Base-by-base conservation (phyloP, 106 monocot genomes). In the Allium sativum region DNA sequence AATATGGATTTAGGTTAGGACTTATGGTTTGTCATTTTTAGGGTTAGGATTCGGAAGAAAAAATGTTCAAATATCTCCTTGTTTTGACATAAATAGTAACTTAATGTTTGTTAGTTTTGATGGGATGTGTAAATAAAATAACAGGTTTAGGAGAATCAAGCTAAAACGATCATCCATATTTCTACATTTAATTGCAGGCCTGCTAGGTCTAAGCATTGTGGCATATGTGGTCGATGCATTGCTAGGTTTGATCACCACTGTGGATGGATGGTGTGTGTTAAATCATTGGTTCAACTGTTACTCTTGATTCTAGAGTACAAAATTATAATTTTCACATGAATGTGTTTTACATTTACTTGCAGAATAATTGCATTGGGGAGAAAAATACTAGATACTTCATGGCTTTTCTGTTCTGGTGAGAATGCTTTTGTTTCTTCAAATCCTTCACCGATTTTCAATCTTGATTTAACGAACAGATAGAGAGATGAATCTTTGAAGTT, bases 311-410 rank as follows among this genome's bases (percentile, higher is more conserved):
- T 47, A 6, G 46, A 13, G 10, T 50, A 21, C 18, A 48, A 18
- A 48, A 8, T 8, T 14, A 9, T 47, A 4, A 61, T 70, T 65
- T 22, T 31, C 31, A 31, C 41, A 7, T 53, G 3, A 21, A 43
- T 10, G 31, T 21, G 10, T 12, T 53, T 65, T 74, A 62, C 40
- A 21, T 15, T 56, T 67, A 52, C 59, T 69, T 82, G 72, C 96
- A 96, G 96, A 96, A 90, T 66, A 96, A 82, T 73, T 96, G 96
- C 71, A 87, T 96, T 56, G 96, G 96, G 53, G 96, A 96, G 82
- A 96, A 82, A 66, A 96, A 96, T 61, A 87, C 77, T 16, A 75
- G 87, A 18, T 96, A 91, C 55, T 96, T 96, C 66, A 73, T 90
- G 74, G 90, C 84, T 62, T 96, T 91, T 79, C 67, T 96, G 31